phyloP scores from a whole-genome alignment of 2,329 filamentous ascomycete species.

The Fusarium dlaminii region DNA sequence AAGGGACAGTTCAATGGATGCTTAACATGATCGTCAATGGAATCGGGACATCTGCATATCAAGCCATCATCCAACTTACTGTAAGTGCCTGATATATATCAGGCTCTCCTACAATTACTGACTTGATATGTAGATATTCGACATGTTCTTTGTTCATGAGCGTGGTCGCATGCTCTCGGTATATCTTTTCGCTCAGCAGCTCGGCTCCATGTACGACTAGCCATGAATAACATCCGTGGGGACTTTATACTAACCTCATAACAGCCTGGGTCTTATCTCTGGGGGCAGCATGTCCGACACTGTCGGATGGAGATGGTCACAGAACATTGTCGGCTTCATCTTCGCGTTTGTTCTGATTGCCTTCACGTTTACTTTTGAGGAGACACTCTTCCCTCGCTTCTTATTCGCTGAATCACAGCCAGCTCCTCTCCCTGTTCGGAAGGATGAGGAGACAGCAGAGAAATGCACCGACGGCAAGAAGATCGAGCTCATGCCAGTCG shows the following conservation, averaged over 20 bases:
- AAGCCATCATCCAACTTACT: neutral
- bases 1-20: neutral
- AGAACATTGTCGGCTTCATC: neutral
- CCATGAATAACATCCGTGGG: fast-evolving
- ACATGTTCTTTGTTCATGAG: neutral
- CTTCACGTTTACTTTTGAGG: neutral
- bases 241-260: too few relatives aligned
- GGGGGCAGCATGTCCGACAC: neutral
- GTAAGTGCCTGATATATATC: fast-evolving
- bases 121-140: neutral
- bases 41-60: neutral
- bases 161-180: neutral
- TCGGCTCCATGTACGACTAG: fast-evolving
- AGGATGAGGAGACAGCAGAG: neutral
- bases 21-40: neutral
- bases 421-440: fast-evolving
- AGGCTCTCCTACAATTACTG: fast-evolving
- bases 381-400: neutral
- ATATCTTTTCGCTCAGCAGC: neutral
- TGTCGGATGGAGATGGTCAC: neutral
- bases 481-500: neutral
- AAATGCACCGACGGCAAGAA: fast-evolving
- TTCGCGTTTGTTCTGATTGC: neutral
- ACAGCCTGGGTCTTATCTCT: neutral
- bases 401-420: neutral